Evolutionary conservation across 73 alveolate species (phyloP).

Genomic region (Paramecium pentaurelia): DNA sequence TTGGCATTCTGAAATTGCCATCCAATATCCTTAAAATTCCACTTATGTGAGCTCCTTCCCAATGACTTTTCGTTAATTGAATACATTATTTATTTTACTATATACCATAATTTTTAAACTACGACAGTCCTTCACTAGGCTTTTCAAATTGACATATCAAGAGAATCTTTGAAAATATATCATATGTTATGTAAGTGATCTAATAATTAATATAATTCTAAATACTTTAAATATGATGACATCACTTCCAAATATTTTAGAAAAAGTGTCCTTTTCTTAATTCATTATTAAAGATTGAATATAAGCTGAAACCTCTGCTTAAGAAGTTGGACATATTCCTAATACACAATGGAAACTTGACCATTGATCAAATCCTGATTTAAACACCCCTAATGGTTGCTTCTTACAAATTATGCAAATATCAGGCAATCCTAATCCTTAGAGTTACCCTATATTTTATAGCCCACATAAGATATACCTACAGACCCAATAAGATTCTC

Average conservation of each 20-base stretch:
- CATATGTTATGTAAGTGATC: neutral
- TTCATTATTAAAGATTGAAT: neutral
- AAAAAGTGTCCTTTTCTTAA: neutral
- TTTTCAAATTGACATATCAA: constrained; percentile 1
- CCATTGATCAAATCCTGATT: neutral
- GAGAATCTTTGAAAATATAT: neutral
- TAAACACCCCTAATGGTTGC: neutral
- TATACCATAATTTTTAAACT: neutral
- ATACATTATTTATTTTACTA: neutral
- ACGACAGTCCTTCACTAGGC: neutral
- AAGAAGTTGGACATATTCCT: neutral
- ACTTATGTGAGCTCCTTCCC: constrained; percentile 36
- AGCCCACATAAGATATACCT: neutral
- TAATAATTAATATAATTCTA: neutral
- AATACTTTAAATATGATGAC: neutral
- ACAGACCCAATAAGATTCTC: neutral
- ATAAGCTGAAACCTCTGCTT: constrained; percentile 34
- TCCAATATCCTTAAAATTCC: neutral
- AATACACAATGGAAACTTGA: neutral
- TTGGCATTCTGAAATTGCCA: neutral
- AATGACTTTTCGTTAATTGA: neutral
- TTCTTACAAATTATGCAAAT: neutral
- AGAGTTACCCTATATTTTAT: neutral
- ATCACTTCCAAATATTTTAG: neutral
- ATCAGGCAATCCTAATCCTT: constrained; percentile 14